A percentile compares a stretch with the other conserved stretches of the same genome.
Conservation (phyloP, 495 filamentous ascomycete species). For the Lophiotrema nucula region DNA sequence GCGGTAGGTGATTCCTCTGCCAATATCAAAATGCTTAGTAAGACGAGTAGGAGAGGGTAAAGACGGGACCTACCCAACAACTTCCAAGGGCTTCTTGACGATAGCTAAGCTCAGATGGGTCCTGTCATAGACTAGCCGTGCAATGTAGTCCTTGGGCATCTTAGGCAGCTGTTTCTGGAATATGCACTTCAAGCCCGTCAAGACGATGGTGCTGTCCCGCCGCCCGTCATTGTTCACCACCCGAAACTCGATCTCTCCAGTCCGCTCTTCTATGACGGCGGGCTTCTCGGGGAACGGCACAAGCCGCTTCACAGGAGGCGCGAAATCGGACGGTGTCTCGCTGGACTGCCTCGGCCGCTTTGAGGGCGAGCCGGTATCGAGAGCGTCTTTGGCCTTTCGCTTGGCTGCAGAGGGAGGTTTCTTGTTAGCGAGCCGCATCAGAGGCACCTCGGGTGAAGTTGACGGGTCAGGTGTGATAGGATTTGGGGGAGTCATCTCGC, state of each 20-base stretch:
- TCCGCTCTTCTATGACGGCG: constrained; percentile 89
- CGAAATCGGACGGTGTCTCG: constrained; percentile 52
- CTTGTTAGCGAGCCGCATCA: not conserved
- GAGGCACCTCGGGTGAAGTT: constrained; percentile 4
- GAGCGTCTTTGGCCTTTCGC: constrained; percentile 76
- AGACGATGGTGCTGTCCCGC: constrained; percentile 85
- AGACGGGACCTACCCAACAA: too few species aligned
- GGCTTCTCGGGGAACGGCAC: constrained; percentile 89
- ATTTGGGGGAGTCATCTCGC: too few species aligned
- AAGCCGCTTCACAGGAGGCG: constrained; percentile 47
- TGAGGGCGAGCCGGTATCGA: constrained; percentile 58
- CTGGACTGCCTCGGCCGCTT: constrained; percentile 60
- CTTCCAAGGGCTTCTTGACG: constrained; percentile 91
- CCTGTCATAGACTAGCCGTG: constrained; percentile 91
- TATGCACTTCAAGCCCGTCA: constrained; percentile 94
- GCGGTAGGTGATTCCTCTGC: constrained; percentile 93
- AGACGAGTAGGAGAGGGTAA: too few species aligned
- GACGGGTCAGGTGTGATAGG: not conserved
- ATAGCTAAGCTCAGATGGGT: constrained; percentile 96
- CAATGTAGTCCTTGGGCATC: constrained; percentile 99
- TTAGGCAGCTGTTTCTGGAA: constrained; percentile 98
- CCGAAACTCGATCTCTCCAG: constrained; percentile 94
- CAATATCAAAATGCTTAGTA: too few species aligned
- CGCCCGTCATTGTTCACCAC: constrained; percentile 96
- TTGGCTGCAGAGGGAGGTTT: constrained; percentile 47